These are phyloP conservation scores for Spinellus fusiger DNA, from an alignment of 192 early-diverging fungal genomes.

Conservation along the genomic window DNA sequence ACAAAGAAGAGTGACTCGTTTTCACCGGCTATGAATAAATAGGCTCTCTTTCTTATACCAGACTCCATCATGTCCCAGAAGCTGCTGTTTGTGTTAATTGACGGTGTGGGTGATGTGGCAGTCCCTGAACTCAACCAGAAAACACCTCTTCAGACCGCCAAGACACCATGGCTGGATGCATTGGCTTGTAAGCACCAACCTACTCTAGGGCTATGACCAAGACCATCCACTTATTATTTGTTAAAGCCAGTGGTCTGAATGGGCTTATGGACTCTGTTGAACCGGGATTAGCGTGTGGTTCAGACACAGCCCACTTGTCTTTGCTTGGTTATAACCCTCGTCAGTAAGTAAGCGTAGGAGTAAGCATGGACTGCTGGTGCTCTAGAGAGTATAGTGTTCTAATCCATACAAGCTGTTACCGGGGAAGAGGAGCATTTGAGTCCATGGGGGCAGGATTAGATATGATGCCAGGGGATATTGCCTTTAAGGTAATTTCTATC, in stretches of 20 bases:
- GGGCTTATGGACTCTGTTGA: conserved; percentile 32
- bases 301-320: conserved; percentile 32
- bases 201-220: neutral
- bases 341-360: conserved; percentile 8
- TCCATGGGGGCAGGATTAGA: conserved; percentile 29
- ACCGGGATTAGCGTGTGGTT: conserved; percentile 31
- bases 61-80: neutral
- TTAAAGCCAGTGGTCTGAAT: conserved; percentile 18
- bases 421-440: conserved; percentile 33
- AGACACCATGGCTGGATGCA: conserved; percentile 21
- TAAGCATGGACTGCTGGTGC: neutral
- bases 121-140: conserved; percentile 6
- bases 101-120: conserved; percentile 30
- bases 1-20: neutral
- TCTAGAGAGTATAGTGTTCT: neutral
- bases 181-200: conserved; percentile 19
- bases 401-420: conserved; percentile 15
- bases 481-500: conserved; percentile 18
- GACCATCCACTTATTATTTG: neutral
- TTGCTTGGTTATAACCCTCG: conserved; percentile 30
- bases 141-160: conserved; percentile 23
- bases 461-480: conserved; percentile 34
- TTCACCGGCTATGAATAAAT: neutral
- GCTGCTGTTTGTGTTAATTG: conserved; percentile 21
- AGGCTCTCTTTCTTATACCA: neutral